These are phyloP conservation scores for Tetragonia tetragonoides DNA, from an alignment of 148 eudicot species.

Conservation along the genomic window DNA sequence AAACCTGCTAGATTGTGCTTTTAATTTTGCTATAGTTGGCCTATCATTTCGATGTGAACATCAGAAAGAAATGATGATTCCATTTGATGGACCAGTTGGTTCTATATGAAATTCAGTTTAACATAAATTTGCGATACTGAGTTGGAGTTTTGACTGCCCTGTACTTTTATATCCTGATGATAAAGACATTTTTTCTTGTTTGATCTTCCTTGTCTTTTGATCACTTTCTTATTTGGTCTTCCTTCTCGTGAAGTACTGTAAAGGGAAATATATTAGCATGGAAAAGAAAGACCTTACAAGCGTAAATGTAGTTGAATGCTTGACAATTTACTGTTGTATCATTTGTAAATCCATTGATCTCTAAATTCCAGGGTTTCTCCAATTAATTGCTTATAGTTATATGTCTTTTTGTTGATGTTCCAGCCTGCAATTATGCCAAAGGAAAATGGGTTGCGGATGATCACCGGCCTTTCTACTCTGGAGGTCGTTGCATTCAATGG, in stretches of 20 bases:
- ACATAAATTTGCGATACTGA: neutral
- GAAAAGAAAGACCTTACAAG: neutral
- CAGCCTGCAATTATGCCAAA: slow-evolving; percentile 75
- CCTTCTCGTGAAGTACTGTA: neutral
- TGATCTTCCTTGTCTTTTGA: neutral
- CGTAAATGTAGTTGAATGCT: neutral
- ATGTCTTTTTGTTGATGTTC: slow-evolving; percentile 21
- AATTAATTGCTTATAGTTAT: neutral
- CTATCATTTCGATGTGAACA: neutral
- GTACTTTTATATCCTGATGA: neutral
- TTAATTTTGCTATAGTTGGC: neutral
- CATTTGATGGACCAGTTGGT: neutral
- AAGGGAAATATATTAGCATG: neutral
- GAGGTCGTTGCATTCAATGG: slow-evolving; percentile 88
- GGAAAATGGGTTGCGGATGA: slow-evolving; percentile 90
- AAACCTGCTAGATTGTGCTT: neutral
- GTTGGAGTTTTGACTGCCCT: neutral
- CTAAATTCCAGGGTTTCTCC: slow-evolving; percentile 1
- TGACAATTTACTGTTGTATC: neutral
- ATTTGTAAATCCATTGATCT: neutral
- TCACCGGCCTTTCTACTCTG: slow-evolving; percentile 77
- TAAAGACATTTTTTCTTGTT: neutral
- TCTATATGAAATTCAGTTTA: too few species aligned
- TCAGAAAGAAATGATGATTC: neutral
- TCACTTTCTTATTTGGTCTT: neutral